These are phyloP conservation scores for Verbena officinalis DNA, from an alignment of 257 asterid genomes.

Conservation along the genomic window DNA sequence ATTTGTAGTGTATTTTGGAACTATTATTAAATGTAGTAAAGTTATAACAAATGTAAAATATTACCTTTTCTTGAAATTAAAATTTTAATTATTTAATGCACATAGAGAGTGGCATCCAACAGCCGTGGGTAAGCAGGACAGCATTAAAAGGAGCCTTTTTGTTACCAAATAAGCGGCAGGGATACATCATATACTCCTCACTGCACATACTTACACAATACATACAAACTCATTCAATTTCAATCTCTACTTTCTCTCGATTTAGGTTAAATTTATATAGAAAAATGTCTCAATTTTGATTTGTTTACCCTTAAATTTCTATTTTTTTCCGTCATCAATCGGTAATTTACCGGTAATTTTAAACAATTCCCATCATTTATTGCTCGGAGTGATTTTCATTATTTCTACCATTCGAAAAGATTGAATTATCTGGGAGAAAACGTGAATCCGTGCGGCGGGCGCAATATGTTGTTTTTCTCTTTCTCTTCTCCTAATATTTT, in stretches of 20 bases:
- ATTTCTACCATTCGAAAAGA: not conserved
- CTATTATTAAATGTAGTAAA: too few relatives aligned
- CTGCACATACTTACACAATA: conserved; percentile 2
- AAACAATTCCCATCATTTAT: not conserved
- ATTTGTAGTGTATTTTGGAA: too few relatives aligned
- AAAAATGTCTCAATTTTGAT: not conserved
- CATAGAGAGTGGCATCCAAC: too few relatives aligned
- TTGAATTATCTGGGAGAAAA: conserved; percentile 3
- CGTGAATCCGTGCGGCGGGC: conserved; percentile 5
- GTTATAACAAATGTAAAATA: too few relatives aligned
- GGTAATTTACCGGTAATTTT: not conserved
- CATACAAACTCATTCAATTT: not conserved
- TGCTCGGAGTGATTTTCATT: not conserved
- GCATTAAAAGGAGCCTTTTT: not conserved
- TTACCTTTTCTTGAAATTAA: too few relatives aligned
- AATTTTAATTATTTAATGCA: too few relatives aligned
- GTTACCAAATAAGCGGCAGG: not conserved
- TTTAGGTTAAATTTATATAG: too few relatives aligned
- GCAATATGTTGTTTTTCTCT: conserved; percentile 12
- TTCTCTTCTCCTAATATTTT: not conserved
- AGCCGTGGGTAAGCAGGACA: too few relatives aligned
- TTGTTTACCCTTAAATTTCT: not conserved
- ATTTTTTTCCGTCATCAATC: not conserved
- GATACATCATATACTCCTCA: not conserved
- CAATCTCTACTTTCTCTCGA: not conserved